Evolutionary conservation across 208 protist genomes (phyloP).

Genomic region (Crithidia brevicula): DNA sequence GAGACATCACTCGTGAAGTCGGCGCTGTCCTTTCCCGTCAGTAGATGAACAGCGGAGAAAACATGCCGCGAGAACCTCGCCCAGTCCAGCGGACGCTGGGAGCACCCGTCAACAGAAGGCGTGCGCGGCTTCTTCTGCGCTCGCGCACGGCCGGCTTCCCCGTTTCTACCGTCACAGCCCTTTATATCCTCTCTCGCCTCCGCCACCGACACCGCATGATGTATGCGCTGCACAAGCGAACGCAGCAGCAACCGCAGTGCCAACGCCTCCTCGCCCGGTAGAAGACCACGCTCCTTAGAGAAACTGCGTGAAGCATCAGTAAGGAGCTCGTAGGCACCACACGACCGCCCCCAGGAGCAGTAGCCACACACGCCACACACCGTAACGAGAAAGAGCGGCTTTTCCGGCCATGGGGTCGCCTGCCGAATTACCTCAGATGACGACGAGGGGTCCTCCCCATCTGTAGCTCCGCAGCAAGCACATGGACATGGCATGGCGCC

Average conservation of each 20-base stretch:
- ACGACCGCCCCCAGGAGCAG: conserved; percentile 26
- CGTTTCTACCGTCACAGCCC: background rate
- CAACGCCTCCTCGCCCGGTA: conserved; percentile 30
- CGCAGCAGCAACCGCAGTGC: conserved; percentile 30
- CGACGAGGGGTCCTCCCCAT: background rate
- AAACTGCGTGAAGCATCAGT: background rate
- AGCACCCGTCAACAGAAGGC: background rate
- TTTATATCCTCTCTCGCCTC: background rate
- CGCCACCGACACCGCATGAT: background rate
- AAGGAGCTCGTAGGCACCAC: conserved; percentile 15
- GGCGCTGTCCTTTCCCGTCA: background rate
- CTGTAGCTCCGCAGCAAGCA: conserved; percentile 6
- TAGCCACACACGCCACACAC: conserved; percentile 23
- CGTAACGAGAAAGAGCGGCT: conserved; percentile 6
- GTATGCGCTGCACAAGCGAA: conserved; percentile 17
- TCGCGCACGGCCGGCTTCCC: background rate
- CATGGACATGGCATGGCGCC: background rate
- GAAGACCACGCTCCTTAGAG: too few species aligned
- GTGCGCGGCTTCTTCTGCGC: background rate
- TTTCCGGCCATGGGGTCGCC: too few species aligned
- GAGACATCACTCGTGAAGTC: background rate
- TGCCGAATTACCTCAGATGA: too few species aligned
- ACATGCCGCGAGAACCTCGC: conserved; percentile 32
- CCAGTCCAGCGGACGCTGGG: conserved; percentile 18
- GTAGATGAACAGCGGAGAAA: conserved; percentile 18